Evolutionary conservation across 1,139 yeast genomes (phyloP), one percentile per base, ranked within the genome.

Genomic region (Sugiyamaella xylanicola): DNA sequence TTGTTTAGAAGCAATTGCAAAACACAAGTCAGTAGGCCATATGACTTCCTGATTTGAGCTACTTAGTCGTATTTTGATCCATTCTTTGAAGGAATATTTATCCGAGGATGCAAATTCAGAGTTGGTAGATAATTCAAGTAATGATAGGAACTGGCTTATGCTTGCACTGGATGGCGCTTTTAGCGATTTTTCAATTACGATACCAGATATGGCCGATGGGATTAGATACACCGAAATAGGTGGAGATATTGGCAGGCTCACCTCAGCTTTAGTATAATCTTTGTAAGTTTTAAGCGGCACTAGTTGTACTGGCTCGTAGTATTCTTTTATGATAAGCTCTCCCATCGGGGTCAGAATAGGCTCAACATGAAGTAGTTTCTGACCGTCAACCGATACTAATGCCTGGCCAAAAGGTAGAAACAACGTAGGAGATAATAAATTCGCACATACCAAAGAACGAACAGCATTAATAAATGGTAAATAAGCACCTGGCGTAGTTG

Each of bases 381-480:
- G 64, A 2, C 62, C 57, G 11, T 22, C 20, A 5, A 56, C 57
- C 3, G 68, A 58, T 20, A 63, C 44, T 20, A 59, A 50, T 13
- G 58, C 58, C 8, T 55, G 35, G 3, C 69, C 70, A 35, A 67
- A 63, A 2, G 68, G 68, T 1, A 66, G 87, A 87, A 72, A 85
- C 81, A 25, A 76, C 44, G 75, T 68, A 16, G 82, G 66, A 11
- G 73, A 68, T 82, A 77, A 40, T 81, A 70, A 59, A 76, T 80
- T 60, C 73, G 76, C 48, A 47, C 81, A 70, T 0, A 85, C 70
- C 68, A 82, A 71, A 57, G 84, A 80, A 65, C 84, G 80, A 35
- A 85, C 75, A 0, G 92, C 85, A 59, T 81, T 82, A 35, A 84
- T 65, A 53, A 86, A 80, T n/a, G 87, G 66, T 76, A 76, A 51